Base-by-base conservation (phyloP, 345 rosid species). In the Pistacia vera region DNA sequence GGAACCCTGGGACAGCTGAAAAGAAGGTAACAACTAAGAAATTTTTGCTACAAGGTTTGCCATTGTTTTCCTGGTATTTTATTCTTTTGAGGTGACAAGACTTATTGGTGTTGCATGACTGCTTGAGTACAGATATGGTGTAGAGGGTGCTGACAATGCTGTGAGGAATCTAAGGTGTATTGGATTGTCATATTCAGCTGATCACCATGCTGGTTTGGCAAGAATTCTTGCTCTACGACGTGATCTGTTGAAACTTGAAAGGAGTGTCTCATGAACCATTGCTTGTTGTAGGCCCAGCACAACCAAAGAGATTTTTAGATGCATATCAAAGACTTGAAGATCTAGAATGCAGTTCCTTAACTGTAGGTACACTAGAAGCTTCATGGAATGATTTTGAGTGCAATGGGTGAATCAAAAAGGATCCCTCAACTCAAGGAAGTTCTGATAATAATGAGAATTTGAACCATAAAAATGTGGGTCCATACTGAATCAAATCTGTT, bases 151-250 rank as follows among this genome's bases (percentile, higher is more conserved):
- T 11, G 94, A 93, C 64, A 74, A 78, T 48, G 90, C 91, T 1
- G 84, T 92, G 81, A 85, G 84, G 82, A 88, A 88, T 54, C 83
- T 95, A 71, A 86, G 80, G 75, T 93, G 91, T 67, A 86, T 72
- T 95, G 99, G 98, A 92, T 76, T 95, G 98, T 73, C 99, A 95
- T 67, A 95, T 93, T 83, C 99, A 95, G 98, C 97, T 0, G 99
- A 95, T 82, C 98, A 95, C 88, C 99, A 95, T 55, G 78, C 92
- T 0, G 99, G 96, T 80, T 79, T 95, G 76, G 93, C 99, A 8
- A 89, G 97, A 82, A 83, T 95, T 57, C 91, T 95, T 72, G 88
- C 99, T 79, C 88, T 90, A 56, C 82, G 98, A 66, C 85, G 96
- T 68, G 87, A 89, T 81, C 83, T 95, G 69, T 81, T 95, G 81